A percentile compares a stretch with the other conserved stretches of the same genome.
These are phyloP conservation scores for Populus davidiana DNA, from an alignment of 345 rosid species.

Conservation along the genomic window DNA sequence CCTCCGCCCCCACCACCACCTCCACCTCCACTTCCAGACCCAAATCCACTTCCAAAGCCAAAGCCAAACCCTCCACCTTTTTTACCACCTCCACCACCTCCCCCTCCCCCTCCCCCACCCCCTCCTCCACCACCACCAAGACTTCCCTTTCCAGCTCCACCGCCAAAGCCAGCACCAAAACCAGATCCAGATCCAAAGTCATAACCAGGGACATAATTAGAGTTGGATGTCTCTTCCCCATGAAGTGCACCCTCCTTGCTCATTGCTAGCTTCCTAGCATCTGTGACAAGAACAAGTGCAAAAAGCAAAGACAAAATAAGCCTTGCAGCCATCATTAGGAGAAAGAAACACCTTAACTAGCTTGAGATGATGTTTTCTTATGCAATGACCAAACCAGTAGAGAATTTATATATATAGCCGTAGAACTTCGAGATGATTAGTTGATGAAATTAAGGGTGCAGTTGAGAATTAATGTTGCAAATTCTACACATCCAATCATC, in stretches of 20 bases:
- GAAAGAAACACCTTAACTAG: background rate
- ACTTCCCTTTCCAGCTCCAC: constrained; percentile 8
- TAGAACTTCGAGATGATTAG: background rate
- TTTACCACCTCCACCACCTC: constrained; percentile 1
- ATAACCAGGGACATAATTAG: background rate
- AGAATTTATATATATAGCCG: background rate
- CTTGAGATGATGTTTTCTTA: background rate
- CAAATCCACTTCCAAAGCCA: constrained; percentile 7
- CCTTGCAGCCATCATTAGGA: constrained; percentile 1
- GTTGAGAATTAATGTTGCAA: constrained; percentile 1
- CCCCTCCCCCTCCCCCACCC: constrained; percentile 8
- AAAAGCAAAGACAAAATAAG: constrained; percentile 19
- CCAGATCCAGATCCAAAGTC: background rate
- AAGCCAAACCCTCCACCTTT: background rate
- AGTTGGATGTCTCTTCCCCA: constrained; percentile 26
- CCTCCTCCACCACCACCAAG: background rate
- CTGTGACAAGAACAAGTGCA: constrained; percentile 30
- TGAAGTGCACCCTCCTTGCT: constrained; percentile 8
- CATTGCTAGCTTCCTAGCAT: constrained; percentile 42
- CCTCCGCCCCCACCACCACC: background rate
- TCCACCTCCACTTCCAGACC: background rate
- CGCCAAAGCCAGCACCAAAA: background rate
- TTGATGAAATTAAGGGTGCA: background rate
- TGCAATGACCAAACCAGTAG: background rate
- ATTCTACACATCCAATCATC: constrained; percentile 3